Evolutionary conservation across 2,329 filamentous ascomycete species (phyloP).

Genomic region (Apiospora sp.): DNA sequence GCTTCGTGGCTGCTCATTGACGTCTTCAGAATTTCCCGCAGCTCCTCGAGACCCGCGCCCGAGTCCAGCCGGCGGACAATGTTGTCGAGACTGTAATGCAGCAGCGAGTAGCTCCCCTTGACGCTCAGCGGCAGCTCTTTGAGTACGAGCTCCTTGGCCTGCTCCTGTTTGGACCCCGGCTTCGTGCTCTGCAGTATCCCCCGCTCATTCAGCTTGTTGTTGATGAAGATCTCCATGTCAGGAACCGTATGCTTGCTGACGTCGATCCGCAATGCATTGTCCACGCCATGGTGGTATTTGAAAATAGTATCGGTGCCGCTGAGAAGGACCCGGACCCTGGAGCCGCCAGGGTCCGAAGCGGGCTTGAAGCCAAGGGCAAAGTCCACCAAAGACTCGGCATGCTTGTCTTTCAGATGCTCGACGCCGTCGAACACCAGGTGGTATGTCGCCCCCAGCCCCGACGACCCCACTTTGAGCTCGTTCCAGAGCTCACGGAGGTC

Average conservation of each 20-base stretch:
- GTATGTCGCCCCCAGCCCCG: constrained; percentile 31
- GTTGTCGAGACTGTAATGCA: not conserved
- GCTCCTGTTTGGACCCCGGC: constrained; percentile 33
- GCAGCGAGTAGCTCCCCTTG: not conserved
- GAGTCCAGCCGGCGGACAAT: not conserved
- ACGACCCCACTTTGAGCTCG: constrained; percentile 33
- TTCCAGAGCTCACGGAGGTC: constrained; percentile 32
- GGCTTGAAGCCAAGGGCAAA: constrained; percentile 27
- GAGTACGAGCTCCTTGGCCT: constrained; percentile 33
- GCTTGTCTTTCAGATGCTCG: constrained; percentile 33
- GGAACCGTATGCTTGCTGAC: constrained; percentile 33
- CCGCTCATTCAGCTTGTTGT: constrained; percentile 31
- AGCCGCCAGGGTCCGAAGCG: constrained; percentile 25
- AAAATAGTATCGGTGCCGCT: too few species aligned
- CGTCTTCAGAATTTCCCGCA: not conserved
- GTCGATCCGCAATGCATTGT: constrained; percentile 26
- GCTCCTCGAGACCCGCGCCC: not conserved
- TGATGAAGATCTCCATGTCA: constrained; percentile 36
- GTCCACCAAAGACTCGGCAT: constrained; percentile 29
- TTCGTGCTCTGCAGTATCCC: constrained; percentile 32
- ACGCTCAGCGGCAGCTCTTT: constrained; percentile 30
- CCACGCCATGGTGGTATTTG: constrained; percentile 26
- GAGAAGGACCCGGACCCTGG: constrained; percentile 34
- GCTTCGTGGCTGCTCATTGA: not conserved
- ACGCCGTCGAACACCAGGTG: constrained; percentile 38